Evolutionary conservation across 257 asterid genomes (phyloP).

Genomic region (Solanum paucissectum): DNA sequence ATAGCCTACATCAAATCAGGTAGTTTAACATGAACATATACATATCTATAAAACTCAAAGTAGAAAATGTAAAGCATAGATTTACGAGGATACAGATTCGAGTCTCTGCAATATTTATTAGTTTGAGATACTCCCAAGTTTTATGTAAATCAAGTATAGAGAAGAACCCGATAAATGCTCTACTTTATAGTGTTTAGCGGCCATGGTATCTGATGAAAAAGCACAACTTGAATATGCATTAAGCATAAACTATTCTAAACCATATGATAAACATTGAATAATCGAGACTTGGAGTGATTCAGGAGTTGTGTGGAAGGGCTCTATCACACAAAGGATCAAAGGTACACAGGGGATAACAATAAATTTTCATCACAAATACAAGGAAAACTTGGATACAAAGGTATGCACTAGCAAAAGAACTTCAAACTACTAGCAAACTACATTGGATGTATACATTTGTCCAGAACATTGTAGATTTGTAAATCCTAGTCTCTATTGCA

Average conservation of each 20-base stretch:
- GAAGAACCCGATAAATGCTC: neutral
- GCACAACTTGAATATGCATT: neutral
- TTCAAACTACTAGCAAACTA: neutral
- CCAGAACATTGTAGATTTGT: neutral
- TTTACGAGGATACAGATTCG: neutral
- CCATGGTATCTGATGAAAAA: neutral
- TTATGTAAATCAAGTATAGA: neutral
- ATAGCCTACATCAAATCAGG: conserved; percentile 8
- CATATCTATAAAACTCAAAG: neutral
- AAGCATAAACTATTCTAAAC: neutral
- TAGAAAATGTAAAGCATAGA: neutral
- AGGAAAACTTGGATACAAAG: neutral
- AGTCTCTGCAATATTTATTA: neutral
- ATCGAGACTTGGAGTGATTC: neutral
- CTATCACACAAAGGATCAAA: neutral
- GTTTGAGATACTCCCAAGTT: neutral
- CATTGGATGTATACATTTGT: neutral
- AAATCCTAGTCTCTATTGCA: neutral
- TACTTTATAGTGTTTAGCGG: neutral
- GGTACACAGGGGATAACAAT: neutral
- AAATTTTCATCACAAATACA: neutral
- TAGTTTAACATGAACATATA: neutral
- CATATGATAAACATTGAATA: neutral
- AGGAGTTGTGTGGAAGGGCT: neutral
- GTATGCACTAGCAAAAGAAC: neutral